Evolutionary conservation across 148 eudicot genomes (phyloP).

Genomic region (Vaccinium corymbosum): DNA sequence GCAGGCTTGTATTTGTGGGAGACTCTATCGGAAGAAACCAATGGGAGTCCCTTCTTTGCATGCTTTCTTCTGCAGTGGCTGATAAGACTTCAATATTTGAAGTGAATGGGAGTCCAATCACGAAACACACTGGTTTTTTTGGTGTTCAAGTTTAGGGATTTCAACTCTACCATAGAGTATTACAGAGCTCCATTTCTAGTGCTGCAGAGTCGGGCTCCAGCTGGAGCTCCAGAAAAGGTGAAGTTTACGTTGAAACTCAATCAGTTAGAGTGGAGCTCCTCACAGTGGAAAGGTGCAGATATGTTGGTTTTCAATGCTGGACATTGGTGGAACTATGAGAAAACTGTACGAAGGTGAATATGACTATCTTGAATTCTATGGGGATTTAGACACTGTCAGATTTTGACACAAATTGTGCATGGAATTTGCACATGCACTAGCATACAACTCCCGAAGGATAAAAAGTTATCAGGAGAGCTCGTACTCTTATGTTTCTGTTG

Average conservation of each 20-base stretch:
- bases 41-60: constrained; percentile 91
- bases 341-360: constrained; percentile 56
- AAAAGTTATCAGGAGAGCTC: background rate
- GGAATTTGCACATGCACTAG: background rate
- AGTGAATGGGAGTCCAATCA: constrained; percentile 77
- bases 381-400: background rate
- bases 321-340: constrained; percentile 90
- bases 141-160: constrained; percentile 55
- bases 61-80: constrained; percentile 67
- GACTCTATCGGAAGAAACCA: constrained; percentile 95
- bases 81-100: constrained; percentile 76
- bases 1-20: constrained; percentile 74
- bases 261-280: constrained; percentile 59
- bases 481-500: background rate
- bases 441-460: background rate
- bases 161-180: constrained; percentile 84
- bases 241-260: constrained; percentile 57
- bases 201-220: constrained; percentile 51
- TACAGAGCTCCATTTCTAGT: constrained; percentile 86
- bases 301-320: constrained; percentile 71
- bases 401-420: background rate
- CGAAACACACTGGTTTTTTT: constrained; percentile 67
- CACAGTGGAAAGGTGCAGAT: constrained; percentile 74
- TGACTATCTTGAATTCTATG: constrained; percentile 11
- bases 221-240: constrained; percentile 46